A percentile compares a stretch with the other conserved stretches of the same genome.
Evolutionary conservation across 106 monocot genomes (phyloP).

Genomic region (Agapanthus africanus): DNA sequence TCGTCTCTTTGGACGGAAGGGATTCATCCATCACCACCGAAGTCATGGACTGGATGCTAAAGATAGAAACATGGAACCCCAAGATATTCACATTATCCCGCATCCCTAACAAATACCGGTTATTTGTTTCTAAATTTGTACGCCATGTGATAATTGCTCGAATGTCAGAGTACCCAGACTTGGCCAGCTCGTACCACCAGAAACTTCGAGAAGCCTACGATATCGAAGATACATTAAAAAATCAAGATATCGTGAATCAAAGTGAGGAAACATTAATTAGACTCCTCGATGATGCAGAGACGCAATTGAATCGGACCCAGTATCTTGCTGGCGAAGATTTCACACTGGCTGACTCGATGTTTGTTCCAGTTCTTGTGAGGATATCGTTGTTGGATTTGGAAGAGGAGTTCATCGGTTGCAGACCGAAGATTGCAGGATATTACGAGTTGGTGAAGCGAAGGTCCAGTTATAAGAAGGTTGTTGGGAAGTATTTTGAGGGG

Average conservation of each 20-base stretch:
- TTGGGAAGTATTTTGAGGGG: slow-evolving; percentile 75
- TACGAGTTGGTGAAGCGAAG: slow-evolving; percentile 53
- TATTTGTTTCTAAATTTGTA: slow-evolving; percentile 71
- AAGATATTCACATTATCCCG: slow-evolving; percentile 80
- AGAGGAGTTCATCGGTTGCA: slow-evolving; percentile 51
- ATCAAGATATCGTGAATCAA: slow-evolving; percentile 45
- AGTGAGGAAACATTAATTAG: slow-evolving; percentile 57
- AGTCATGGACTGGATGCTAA: slow-evolving; percentile 69
- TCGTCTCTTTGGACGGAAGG: slow-evolving; percentile 46
- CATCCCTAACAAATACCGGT: slow-evolving; percentile 54
- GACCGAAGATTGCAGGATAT: slow-evolving; percentile 61
- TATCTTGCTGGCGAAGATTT: slow-evolving; percentile 71
- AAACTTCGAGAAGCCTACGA: slow-evolving; percentile 81
- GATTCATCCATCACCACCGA: slow-evolving; percentile 23
- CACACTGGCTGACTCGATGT: slow-evolving; percentile 77
- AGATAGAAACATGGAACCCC: slow-evolving; percentile 79
- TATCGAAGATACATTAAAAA: slow-evolving; percentile 65
- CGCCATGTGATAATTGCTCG: slow-evolving; percentile 78
- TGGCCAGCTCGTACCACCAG: slow-evolving; percentile 76
- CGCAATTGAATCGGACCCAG: slow-evolving; percentile 36
- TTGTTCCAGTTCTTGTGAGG: slow-evolving; percentile 67
- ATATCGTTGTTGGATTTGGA: slow-evolving; percentile 63
- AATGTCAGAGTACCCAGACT: slow-evolving; percentile 82
- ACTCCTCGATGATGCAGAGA: slow-evolving; percentile 82
- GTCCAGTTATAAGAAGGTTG: slow-evolving; percentile 60